Conservation (phyloP, 805 yeast genomes). For the Candida verbasci region DNA sequence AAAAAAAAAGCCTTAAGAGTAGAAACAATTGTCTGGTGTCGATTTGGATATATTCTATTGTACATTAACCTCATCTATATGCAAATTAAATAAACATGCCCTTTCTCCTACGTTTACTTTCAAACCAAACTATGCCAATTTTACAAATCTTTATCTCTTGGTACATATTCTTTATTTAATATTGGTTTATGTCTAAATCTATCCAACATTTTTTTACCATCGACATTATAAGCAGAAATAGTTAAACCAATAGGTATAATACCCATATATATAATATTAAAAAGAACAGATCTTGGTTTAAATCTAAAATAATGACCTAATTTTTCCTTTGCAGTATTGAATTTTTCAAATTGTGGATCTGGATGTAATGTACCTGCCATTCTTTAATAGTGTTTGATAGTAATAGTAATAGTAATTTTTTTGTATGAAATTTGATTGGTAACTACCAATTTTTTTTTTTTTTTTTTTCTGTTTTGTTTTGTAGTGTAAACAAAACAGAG, state of each 20-base stretch:
- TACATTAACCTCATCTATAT: not conserved
- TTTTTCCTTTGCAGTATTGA: constrained; percentile 39
- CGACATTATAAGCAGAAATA: constrained; percentile 31
- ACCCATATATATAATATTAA: constrained; percentile 35
- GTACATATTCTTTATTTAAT: constrained; percentile 34
- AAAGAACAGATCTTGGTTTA: constrained; percentile 33
- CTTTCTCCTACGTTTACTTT: no score
- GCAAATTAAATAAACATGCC: not conserved
- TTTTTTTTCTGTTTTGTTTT: not conserved
- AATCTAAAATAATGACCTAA: constrained; percentile 40
- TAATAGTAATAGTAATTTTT: no score
- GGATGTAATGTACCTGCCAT: constrained; percentile 44
- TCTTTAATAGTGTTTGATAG: no score
- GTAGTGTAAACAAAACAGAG: not conserved
- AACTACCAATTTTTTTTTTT: not conserved
- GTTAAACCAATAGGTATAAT: constrained; percentile 34
- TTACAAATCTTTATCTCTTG: constrained; percentile 42
- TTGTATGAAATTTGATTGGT: constrained; percentile 5
- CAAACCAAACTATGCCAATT: no score
- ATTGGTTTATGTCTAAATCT: constrained; percentile 32
- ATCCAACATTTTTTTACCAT: constrained; percentile 34
- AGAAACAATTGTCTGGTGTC: no score
- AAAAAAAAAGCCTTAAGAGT: no score
- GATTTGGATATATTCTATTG: no score
- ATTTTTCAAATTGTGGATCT: constrained; percentile 38